Conservation (phyloP, 2,329 filamentous ascomycete species). For the Xylaria sp. region DNA sequence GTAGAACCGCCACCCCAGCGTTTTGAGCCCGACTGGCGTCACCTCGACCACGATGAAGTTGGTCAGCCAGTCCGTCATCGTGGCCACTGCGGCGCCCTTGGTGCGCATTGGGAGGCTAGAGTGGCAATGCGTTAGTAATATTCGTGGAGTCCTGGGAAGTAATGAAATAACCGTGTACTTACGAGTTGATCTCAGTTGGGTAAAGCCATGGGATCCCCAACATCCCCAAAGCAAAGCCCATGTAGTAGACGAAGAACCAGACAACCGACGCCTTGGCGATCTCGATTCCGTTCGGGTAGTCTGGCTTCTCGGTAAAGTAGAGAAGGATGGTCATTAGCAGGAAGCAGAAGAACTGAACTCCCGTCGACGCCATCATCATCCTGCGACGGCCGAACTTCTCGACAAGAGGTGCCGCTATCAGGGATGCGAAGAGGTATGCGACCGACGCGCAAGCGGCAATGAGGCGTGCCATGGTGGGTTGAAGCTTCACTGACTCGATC, state of each 20-base stretch:
- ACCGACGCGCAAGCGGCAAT: constrained; percentile 50
- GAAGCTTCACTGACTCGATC: constrained; percentile 53
- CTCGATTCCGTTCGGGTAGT: constrained; percentile 22
- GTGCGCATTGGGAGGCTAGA: constrained; percentile 42
- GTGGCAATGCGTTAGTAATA: constrained; percentile 5
- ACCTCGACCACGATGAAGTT: constrained; percentile 40
- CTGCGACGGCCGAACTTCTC: constrained; percentile 34
- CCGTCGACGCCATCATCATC: constrained; percentile 37
- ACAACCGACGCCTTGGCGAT: constrained; percentile 34
- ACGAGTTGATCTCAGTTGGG: constrained; percentile 45
- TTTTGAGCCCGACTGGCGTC: constrained; percentile 39
- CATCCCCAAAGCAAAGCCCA: constrained; percentile 38
- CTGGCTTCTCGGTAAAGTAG: constrained; percentile 27
- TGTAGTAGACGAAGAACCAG: constrained; percentile 39
- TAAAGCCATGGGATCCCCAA: constrained; percentile 46
- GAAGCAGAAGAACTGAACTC: constrained; percentile 33
- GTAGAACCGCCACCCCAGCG: constrained; percentile 53
- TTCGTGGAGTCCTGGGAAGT: neutral
- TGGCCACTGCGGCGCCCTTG: constrained; percentile 41
- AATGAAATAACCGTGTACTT: constrained; percentile 7
- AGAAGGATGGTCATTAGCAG: constrained; percentile 35
- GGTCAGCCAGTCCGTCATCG: constrained; percentile 41
- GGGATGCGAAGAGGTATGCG: constrained; percentile 30
- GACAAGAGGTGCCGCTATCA: constrained; percentile 34
- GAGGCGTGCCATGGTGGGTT: constrained; percentile 51